These are phyloP conservation scores for Colletotrichum sansevieriae DNA, from an alignment of 2,329 filamentous ascomycete species.

Conservation along the genomic window DNA sequence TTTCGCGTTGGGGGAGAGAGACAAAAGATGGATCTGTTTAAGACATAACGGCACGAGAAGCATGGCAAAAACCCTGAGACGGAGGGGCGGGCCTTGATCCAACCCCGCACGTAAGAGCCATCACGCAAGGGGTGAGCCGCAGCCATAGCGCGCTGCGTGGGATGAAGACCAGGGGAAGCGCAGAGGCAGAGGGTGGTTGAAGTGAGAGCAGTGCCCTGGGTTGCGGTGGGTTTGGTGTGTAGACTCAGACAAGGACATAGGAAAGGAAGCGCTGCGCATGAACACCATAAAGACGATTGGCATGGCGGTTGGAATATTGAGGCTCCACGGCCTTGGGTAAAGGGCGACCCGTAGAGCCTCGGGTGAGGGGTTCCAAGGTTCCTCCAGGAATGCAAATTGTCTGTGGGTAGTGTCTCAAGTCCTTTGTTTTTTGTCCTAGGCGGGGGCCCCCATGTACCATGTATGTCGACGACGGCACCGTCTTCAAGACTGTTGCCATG, in stretches of 20 bases:
- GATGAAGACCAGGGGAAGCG: background rate
- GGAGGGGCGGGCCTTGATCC: conserved; percentile 20
- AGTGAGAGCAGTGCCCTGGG: background rate
- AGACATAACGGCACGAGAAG: conserved; percentile 10
- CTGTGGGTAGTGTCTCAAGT: background rate
- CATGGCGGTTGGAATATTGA: background rate
- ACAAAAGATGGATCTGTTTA: conserved; percentile 2
- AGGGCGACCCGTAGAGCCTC: background rate
- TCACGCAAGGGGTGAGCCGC: background rate
- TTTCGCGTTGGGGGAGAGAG: background rate
- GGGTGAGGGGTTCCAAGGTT: background rate
- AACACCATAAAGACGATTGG: background rate
- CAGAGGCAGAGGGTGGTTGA: background rate
- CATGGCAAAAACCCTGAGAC: conserved; percentile 14
- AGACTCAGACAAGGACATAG: background rate
- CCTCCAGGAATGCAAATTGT: background rate
- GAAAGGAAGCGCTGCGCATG: background rate
- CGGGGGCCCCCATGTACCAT: too few species aligned
- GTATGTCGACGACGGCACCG: too few species aligned
- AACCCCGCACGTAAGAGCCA: conserved; percentile 16
- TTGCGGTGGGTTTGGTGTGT: background rate
- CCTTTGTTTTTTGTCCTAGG: too few species aligned
- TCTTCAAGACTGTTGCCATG: too few species aligned
- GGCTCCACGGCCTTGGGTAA: background rate
- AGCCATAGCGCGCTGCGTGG: background rate